These are phyloP conservation scores for Agastache rugosa DNA, from an alignment of 257 asterid species.

Conservation along the genomic window DNA sequence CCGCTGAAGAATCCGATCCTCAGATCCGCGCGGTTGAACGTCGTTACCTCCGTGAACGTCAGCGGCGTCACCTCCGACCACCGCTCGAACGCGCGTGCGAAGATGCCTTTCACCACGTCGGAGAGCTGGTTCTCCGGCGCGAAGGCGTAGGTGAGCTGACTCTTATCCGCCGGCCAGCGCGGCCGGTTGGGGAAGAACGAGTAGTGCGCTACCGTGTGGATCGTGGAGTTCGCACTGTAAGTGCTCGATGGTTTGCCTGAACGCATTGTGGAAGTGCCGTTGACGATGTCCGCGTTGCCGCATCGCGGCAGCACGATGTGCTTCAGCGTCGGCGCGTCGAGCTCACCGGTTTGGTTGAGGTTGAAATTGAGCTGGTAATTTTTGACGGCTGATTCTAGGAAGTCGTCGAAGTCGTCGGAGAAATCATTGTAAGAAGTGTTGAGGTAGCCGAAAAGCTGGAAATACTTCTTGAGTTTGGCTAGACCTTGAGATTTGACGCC, in stretches of 20 bases:
- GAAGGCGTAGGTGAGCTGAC: conserved; percentile 67
- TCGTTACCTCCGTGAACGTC: conserved; percentile 53
- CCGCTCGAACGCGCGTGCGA: conserved; percentile 72
- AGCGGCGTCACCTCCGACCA: conserved; percentile 88
- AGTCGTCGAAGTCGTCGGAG: conserved; percentile 70
- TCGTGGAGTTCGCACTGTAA: conserved; percentile 32
- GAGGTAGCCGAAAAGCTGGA: conserved; percentile 74
- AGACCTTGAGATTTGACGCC: conserved; percentile 61
- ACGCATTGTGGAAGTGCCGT: conserved; percentile 66
- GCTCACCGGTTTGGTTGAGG: conserved; percentile 64
- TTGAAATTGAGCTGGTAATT: conserved; percentile 77
- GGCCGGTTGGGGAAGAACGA: conserved; percentile 76
- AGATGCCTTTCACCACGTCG: conserved; percentile 42
- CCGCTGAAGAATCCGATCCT: conserved; percentile 66
- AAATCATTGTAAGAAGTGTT: conserved; percentile 46
- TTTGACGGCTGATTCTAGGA: conserved; percentile 59
- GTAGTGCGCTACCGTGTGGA: conserved; percentile 68
- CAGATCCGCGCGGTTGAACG: conserved; percentile 59
- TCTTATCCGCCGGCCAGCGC: conserved; percentile 63
- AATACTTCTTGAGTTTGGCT: conserved; percentile 60
- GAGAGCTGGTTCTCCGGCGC: conserved; percentile 50
- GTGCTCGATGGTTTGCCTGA: conserved; percentile 36
- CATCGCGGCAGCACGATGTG: conserved; percentile 71
- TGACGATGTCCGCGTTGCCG: conserved; percentile 74
- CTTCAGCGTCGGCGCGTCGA: conserved; percentile 55